Evolutionary conservation across 2,329 filamentous ascomycete species (phyloP), one percentile per base, ranked within the genome.

Genomic region (Hypomyces perniciosus): DNA sequence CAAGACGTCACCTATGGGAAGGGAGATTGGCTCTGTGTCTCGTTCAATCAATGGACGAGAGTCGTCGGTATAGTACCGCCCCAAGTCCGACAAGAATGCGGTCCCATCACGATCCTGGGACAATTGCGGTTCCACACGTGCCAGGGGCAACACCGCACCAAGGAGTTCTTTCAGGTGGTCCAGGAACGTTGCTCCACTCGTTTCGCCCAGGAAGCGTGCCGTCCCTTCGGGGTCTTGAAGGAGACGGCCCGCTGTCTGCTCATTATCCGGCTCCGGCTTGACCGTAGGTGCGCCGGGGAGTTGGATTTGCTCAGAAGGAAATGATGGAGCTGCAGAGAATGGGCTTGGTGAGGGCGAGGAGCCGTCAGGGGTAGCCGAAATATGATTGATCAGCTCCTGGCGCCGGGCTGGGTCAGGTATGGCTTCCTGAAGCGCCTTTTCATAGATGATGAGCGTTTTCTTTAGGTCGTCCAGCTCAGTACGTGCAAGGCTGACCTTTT

Each of bases 111-210:
- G 38, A 10, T 43, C 43, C 7, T 44, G 41, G 42, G 41, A 37
- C 26, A 40, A 31, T 10, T 54, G 54, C 27, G 53, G 50, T 39
- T 53, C 43, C 40, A 42, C 49, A 41, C 56, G 64, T 35, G 64
- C 65, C 20, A 71, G 57, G n/a, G 66, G 64, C 20, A 70, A 57
- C 13, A 71, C 62, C 10, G 67, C 69, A 37, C 62, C 61, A 62
- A 78, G 74, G 52, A 77, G 72, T 46, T 69, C 68, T 54, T 77
- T 77, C 39, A 78, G 59, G 13, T 72, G 64, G 51, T 78, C 75
- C 5, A 78, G 67, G 48, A 78, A 78, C 1, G 71, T 74, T 8
- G 74, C 72, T 12, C 73, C 74, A 26, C 74, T 76, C 6, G 74
- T 77, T 57, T 72, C 72, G 37, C 76, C 76, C 2, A 75, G 67